Percentiles rank a stretch among this genome's conserved stretches.
phyloP scores from a whole-genome alignment of 495 filamentous ascomycete species.

The Podospora conica region DNA sequence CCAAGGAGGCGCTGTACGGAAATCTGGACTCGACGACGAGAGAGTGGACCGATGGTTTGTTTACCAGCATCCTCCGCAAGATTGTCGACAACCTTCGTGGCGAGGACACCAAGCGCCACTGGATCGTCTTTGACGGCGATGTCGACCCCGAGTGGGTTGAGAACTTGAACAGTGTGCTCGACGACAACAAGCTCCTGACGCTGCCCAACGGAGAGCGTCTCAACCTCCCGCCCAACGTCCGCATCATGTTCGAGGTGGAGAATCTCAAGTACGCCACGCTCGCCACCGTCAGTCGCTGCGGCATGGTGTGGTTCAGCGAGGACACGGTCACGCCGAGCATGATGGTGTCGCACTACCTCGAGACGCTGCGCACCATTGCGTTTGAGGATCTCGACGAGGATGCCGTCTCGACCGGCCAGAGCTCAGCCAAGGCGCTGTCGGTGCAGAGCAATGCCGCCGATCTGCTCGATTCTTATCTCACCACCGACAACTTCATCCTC shows the following conservation, averaged over 20 bases:
- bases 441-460: slow-evolving; percentile 71
- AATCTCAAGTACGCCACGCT: slow-evolving; percentile 96
- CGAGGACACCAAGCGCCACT: slow-evolving; percentile 92
- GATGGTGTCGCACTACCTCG: slow-evolving; percentile 88
- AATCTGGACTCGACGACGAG: slow-evolving; percentile 92
- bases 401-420: slow-evolving; percentile 70
- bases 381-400: slow-evolving; percentile 97
- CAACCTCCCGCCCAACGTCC: slow-evolving; percentile 86
- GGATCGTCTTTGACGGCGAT: slow-evolving; percentile 98
- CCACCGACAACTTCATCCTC: slow-evolving; percentile 67
- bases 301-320: slow-evolving; percentile 99
- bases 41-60: slow-evolving; percentile 97
- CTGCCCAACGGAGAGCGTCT: slow-evolving; percentile 97
- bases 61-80: slow-evolving; percentile 94
- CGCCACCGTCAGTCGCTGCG: slow-evolving; percentile 95
- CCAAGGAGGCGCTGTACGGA: slow-evolving; percentile 93
- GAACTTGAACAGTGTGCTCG: slow-evolving; percentile 97
- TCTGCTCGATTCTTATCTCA: slow-evolving; percentile 67
- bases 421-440: slow-evolving; percentile 65
- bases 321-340: slow-evolving; percentile 89
- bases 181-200: slow-evolving; percentile 96
- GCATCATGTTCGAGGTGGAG: slow-evolving; percentile 99
- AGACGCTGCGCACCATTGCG: slow-evolving; percentile 67
- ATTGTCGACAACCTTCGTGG: slow-evolving; percentile 98
- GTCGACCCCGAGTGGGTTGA: slow-evolving; percentile 99